These are phyloP conservation scores for Globisporangium alternatum DNA, from an alignment of 352 stramenopile species.

Conservation along the genomic window DNA sequence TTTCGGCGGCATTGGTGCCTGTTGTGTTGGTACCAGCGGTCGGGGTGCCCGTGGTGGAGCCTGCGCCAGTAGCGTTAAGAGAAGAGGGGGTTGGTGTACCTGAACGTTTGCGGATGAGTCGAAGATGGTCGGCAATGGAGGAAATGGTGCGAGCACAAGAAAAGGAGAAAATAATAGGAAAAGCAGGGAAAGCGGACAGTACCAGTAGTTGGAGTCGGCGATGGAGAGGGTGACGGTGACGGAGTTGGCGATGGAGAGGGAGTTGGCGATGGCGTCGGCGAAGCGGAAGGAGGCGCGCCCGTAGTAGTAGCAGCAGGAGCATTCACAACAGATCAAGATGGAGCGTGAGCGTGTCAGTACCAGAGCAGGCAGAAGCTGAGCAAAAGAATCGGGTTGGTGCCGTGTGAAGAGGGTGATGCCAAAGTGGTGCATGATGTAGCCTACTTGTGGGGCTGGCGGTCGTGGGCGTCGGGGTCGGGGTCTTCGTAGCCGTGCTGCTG, in stretches of 20 bases:
- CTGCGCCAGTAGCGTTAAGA: conserved; percentile 13
- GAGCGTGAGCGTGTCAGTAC: conserved; percentile 5
- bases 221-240: conserved; percentile 1
- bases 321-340: conserved; percentile 6
- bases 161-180: background rate
- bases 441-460: conserved; percentile 14
- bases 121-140: background rate
- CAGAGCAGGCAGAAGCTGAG: background rate
- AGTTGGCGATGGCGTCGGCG: conserved; percentile 6
- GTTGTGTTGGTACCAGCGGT: conserved; percentile 3
- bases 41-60: background rate
- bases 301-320: conserved; percentile 7
- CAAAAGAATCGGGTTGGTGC: background rate
- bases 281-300: background rate
- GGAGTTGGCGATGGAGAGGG: conserved; percentile 9
- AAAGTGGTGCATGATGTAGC: background rate
- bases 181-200: conserved; percentile 12
- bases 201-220: conserved; percentile 11
- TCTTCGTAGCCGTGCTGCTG: background rate
- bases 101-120: conserved; percentile 1
- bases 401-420: background rate
- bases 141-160: background rate
- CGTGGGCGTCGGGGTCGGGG: background rate
- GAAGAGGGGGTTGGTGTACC: conserved; percentile 13
- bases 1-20: background rate